Base-by-base conservation (phyloP, 495 filamentous ascomycete genomes). In the Annulohypoxylon moriforme region DNA sequence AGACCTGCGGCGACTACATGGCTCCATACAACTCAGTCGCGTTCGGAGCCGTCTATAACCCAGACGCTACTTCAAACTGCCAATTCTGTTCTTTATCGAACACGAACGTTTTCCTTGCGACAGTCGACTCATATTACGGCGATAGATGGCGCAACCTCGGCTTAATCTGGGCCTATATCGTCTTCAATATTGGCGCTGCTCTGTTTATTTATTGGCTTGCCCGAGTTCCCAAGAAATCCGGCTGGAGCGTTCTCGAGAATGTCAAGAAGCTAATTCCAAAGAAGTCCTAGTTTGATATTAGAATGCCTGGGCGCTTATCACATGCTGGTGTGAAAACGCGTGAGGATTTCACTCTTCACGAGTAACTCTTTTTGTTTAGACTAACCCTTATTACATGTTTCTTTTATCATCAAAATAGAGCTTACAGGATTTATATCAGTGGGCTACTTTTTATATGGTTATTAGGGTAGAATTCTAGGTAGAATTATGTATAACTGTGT, bases 191-290 rank as follows among this genome's bases (percentile, higher is more conserved):
- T 25, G 65, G 73, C 2, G 86, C 78, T 10, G 88, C 90, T 0
- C 59, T 92, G 13, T 78, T 86, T 11, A 70, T 94, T 18, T 94
- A 94, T 71, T 94, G 89, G 88, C 66, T 91, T 40, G 80, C 83
- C 2, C 81, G 91, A 7, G 89, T 93, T n/a, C 60, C 69, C 9
- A 62, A 62, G 58, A 60, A 64, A 18, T 40, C 7, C 10, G n/a
- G 33, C 11, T 56, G 33, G 57, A 61, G 61, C 18, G 11, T 18
- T 3, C 14, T 55, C 7, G 27, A 29, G 29, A 55, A 55, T 3
- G 25, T 9, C 18, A 55, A 55, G n/a, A 14, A 18, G 14, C 50
- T 33, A 18, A 13, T 55, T 22, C 9, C 8, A 5, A 55, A 55
- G 27, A 33, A n/a, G 5, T 2, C 11, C 7, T 50, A 27, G 20